phyloP scores from a whole-genome alignment of 176 grass and related monocot genomes.

The Carex myosuroides region DNA sequence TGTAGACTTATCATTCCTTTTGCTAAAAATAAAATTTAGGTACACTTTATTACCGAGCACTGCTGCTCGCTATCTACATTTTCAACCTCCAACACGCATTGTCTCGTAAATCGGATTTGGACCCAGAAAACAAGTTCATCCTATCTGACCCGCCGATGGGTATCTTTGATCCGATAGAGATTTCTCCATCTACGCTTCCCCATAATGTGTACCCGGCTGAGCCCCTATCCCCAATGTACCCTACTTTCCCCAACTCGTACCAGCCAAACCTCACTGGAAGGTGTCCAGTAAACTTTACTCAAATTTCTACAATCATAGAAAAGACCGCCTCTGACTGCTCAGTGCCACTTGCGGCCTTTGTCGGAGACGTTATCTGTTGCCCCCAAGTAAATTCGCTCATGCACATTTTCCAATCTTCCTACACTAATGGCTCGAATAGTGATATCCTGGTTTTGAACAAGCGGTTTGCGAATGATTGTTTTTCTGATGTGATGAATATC shows the following conservation, averaged over 20 bases:
- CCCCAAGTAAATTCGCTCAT: conserved; percentile 94
- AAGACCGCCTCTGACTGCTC: conserved; percentile 90
- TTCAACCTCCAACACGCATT: conserved; percentile 45
- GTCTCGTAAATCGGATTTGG: conserved; percentile 52
- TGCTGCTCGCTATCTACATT: conserved; percentile 52
- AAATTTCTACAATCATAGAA: conserved; percentile 53
- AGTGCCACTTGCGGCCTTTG: conserved; percentile 69
- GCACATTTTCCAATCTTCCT: conserved; percentile 86
- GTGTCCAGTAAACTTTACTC: conserved; percentile 83
- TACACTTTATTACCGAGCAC: conserved; percentile 48
- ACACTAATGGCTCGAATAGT: conserved; percentile 37
- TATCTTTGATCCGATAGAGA: conserved; percentile 87
- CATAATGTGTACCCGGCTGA: conserved; percentile 54
- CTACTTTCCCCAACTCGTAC: conserved; percentile 70
- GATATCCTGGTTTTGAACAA: conserved; percentile 70
- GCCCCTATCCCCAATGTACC: conserved; percentile 82
- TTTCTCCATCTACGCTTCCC: conserved; percentile 74
- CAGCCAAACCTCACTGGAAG: conserved; percentile 76
- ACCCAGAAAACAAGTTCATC: conserved; percentile 74
- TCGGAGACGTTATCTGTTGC: conserved; percentile 94
- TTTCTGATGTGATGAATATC: conserved; percentile 77
- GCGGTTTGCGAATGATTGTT: conserved; percentile 71
- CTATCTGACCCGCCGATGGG: conserved; percentile 90
- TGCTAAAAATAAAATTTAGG: conserved; percentile 53
- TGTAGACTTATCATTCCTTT: not conserved